Conservation (phyloP, 2,329 filamentous ascomycete species). For the Arthrobotrys iridis region DNA sequence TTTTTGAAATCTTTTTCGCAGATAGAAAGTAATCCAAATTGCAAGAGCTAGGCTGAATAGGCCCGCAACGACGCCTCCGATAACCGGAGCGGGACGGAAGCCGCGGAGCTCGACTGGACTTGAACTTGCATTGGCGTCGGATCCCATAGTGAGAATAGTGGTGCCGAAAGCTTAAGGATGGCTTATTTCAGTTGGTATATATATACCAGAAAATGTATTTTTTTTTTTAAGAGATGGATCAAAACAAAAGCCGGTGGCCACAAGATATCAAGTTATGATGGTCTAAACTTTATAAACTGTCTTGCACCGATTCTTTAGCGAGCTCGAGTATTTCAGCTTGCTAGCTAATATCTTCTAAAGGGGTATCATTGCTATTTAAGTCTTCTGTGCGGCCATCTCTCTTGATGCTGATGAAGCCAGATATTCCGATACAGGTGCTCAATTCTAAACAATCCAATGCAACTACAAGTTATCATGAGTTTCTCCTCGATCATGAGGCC, state of each 20-base stretch:
- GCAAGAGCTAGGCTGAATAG: constrained; percentile 2
- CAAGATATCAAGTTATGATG: too few relatives aligned
- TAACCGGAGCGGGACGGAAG: constrained; percentile 28
- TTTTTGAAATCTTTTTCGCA: neutral
- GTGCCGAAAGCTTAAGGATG: too few relatives aligned
- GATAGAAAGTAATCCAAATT: neutral
- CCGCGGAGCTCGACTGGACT: neutral
- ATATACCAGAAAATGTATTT: too few relatives aligned
- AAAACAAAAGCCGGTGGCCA: too few relatives aligned
- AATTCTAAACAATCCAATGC: too few relatives aligned
- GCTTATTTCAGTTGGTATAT: too few relatives aligned
- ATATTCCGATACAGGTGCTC: too few relatives aligned
- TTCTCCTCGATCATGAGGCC: neutral
- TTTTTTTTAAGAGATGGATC: too few relatives aligned
- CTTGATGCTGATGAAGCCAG: neutral
- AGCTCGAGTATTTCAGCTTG: too few relatives aligned
- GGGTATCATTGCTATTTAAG: neutral
- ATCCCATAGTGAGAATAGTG: neutral
- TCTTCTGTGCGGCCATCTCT: neutral
- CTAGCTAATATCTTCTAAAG: neutral
- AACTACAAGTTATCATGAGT: neutral
- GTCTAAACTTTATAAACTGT: too few relatives aligned
- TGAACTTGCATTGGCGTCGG: neutral
- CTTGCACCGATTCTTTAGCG: too few relatives aligned
- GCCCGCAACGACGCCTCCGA: constrained; percentile 16